A percentile compares a stretch with the other conserved stretches of the same genome.
Evolutionary conservation across 2,329 filamentous ascomycete species (phyloP).

Genomic region (Coleophoma eucalyptorum): DNA sequence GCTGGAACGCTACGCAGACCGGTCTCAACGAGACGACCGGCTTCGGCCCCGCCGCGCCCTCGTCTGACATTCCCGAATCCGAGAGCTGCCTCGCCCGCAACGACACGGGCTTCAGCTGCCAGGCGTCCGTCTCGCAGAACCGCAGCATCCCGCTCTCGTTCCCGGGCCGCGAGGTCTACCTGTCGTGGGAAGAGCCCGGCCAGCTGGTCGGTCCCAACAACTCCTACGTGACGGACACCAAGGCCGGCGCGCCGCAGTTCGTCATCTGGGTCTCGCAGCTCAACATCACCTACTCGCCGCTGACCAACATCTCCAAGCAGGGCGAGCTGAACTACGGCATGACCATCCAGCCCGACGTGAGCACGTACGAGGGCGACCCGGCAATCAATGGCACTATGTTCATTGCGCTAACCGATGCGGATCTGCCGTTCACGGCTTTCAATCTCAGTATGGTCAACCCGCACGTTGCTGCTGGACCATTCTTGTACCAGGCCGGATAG

Average conservation of each 20-base stretch:
- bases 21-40: constrained; percentile 62
- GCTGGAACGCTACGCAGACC: constrained; percentile 58
- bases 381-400: constrained; percentile 78
- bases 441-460: constrained; percentile 73
- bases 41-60: constrained; percentile 35
- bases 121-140: constrained; percentile 64
- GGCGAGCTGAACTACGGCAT: constrained; percentile 28
- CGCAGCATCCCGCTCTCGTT: constrained; percentile 68
- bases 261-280: constrained; percentile 77
- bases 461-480: constrained; percentile 67
- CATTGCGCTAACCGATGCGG: constrained; percentile 67
- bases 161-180: constrained; percentile 66
- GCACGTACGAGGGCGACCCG: constrained; percentile 52
- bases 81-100: constrained; percentile 57
- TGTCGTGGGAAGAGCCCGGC: constrained; percentile 71
- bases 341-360: constrained; percentile 69
- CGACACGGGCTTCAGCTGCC: constrained; percentile 51
- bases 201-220: constrained; percentile 73
- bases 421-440: constrained; percentile 69
- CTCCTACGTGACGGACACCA: constrained; percentile 66
- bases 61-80: constrained; percentile 31
- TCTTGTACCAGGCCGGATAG: constrained; percentile 76
- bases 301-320: constrained; percentile 45
- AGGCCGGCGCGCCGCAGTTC: constrained; percentile 56
- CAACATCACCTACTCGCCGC: constrained; percentile 65